Evolutionary conservation across 257 asterid species (phyloP).

Genomic region (Ilex aquifolium): DNA sequence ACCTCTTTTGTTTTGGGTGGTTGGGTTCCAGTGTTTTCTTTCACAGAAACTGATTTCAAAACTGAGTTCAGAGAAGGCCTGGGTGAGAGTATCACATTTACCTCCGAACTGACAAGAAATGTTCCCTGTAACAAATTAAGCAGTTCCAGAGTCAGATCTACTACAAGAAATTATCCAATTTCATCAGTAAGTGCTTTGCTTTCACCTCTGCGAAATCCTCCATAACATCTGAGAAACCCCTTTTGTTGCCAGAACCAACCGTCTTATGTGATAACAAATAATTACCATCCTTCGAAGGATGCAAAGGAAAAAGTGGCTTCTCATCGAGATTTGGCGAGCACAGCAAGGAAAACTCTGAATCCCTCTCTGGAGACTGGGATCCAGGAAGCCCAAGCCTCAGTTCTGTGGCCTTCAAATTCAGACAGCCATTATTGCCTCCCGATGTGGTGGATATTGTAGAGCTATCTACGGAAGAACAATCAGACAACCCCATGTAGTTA

Average conservation of each 20-base stretch:
- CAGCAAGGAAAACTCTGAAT: slow-evolving; percentile 23
- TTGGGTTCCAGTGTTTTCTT: slow-evolving; percentile 26
- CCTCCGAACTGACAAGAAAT: slow-evolving; percentile 24
- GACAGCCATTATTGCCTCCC: slow-evolving; percentile 28
- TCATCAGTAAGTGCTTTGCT: neutral
- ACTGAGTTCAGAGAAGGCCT: slow-evolving; percentile 11
- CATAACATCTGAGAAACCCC: slow-evolving; percentile 74
- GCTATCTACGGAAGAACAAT: slow-evolving; percentile 69
- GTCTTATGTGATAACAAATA: slow-evolving; percentile 24
- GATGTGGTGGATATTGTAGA: slow-evolving; percentile 39
- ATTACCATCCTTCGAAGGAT: slow-evolving; percentile 36
- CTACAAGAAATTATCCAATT: neutral
- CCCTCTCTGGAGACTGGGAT: slow-evolving; percentile 48
- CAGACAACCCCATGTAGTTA: slow-evolving; percentile 65
- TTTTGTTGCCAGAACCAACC: slow-evolving; percentile 51
- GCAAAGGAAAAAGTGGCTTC: slow-evolving; percentile 58
- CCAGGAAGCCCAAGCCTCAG: slow-evolving; percentile 72
- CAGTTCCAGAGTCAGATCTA: slow-evolving; percentile 10
- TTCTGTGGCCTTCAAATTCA: slow-evolving; percentile 65
- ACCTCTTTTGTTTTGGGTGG: slow-evolving; percentile 29
- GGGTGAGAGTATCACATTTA: slow-evolving; percentile 15
- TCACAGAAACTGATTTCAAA: slow-evolving; percentile 20
- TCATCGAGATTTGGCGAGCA: slow-evolving; percentile 38
- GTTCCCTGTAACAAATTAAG: slow-evolving; percentile 26
- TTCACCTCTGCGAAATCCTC: slow-evolving; percentile 45